A percentile compares a stretch with the other conserved stretches of the same genome.
Conservation (phyloP, 2,329 filamentous ascomycete species). For the Talaromyces sp. region DNA sequence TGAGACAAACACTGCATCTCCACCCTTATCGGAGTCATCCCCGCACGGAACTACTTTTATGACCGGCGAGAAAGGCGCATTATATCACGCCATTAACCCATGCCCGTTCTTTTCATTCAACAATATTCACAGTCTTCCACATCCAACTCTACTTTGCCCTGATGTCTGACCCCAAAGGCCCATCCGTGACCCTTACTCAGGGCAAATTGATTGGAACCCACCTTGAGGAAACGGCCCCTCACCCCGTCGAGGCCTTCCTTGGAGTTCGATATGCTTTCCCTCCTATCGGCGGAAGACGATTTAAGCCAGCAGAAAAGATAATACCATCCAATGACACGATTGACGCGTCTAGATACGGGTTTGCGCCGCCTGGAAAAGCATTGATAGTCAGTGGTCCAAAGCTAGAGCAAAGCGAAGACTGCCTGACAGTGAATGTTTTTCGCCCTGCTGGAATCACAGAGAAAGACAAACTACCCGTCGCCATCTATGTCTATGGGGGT, state of each 20-base stretch:
- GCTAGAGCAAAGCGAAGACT: slow-evolving; percentile 53
- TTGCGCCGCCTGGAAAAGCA: slow-evolving; percentile 44
- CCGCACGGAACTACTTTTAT: slow-evolving; percentile 24
- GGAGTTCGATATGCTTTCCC: slow-evolving; percentile 55
- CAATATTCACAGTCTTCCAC: background rate
- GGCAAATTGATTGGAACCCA: slow-evolving; percentile 35
- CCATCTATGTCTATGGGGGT: slow-evolving; percentile 48
- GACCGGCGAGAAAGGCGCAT: slow-evolving; percentile 17
- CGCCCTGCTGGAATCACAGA: slow-evolving; percentile 28
- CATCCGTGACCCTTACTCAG: slow-evolving; percentile 27
- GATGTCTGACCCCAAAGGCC: slow-evolving; percentile 2
- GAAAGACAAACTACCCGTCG: slow-evolving; percentile 38
- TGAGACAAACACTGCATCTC: slow-evolving; percentile 11
- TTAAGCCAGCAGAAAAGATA: slow-evolving; percentile 42
- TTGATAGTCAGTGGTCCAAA: slow-evolving; percentile 52
- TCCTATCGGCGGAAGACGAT: slow-evolving; percentile 52
- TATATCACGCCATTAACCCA: background rate
- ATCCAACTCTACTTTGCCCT: background rate
- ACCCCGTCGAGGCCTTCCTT: slow-evolving; percentile 46
- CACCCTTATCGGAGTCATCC: slow-evolving; percentile 13
- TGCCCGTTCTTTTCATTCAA: background rate
- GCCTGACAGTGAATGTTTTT: slow-evolving; percentile 46
- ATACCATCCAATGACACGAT: slow-evolving; percentile 27
- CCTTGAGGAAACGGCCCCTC: slow-evolving; percentile 25
- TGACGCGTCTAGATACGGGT: slow-evolving; percentile 41